Evolutionary conservation across 2,329 filamentous ascomycete species (phyloP).

Genomic region (Mollisiaceae sp.): DNA sequence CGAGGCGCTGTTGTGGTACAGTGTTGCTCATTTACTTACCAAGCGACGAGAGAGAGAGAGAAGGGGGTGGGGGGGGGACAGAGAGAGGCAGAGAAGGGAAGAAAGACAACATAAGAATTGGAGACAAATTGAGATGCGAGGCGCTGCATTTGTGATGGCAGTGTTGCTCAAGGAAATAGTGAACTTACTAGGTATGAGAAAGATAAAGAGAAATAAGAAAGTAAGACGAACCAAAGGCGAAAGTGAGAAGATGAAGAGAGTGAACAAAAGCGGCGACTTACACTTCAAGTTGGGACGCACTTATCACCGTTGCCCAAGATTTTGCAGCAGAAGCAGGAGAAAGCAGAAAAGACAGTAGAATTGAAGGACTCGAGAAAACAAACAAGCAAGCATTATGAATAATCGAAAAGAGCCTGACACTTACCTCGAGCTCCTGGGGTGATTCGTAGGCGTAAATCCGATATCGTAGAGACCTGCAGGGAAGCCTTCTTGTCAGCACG

Average conservation of each 20-base stretch:
- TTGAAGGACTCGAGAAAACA: neutral
- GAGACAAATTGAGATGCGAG: neutral
- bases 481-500: neutral
- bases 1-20: no score
- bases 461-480: neutral
- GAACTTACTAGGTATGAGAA: neutral
- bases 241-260: neutral
- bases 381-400: neutral
- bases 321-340: neutral
- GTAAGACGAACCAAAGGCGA: neutral
- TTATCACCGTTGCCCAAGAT: slow-evolving; percentile 4
- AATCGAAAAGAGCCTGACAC: neutral
- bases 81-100: neutral
- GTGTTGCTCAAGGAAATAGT: neutral
- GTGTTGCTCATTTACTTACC: neutral
- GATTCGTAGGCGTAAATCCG: neutral
- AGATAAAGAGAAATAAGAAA: neutral
- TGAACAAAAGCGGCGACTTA: neutral
- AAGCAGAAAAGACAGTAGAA: neutral
- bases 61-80: no score
- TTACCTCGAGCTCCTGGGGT: neutral
- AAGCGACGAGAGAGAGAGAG: neutral
- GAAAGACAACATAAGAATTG: neutral
- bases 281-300: neutral
- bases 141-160: neutral